Conservation (phyloP, 106 monocot species). For the Agapanthus africanus region DNA sequence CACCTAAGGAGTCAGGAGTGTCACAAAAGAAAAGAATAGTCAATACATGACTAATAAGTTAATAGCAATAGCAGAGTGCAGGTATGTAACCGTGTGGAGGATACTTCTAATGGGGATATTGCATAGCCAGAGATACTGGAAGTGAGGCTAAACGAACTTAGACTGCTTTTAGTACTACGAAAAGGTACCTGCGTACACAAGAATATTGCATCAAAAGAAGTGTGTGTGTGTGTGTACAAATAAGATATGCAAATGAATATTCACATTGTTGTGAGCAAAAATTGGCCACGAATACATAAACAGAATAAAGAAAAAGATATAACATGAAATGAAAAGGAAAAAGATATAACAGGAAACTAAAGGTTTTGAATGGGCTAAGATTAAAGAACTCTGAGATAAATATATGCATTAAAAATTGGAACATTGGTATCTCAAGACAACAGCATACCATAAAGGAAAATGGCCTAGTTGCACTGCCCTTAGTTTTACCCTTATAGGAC, state of each 20-base stretch:
- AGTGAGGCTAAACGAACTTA: not conserved
- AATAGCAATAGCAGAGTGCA: not conserved
- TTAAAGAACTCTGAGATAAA: too few species aligned
- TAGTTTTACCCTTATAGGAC: too few species aligned
- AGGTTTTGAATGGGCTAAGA: not conserved
- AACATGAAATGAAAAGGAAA: too few species aligned
- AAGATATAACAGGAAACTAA: not conserved
- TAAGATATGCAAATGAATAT: not conserved
- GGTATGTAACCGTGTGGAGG: not conserved
- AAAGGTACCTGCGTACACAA: conserved; percentile 7
- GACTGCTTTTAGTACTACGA: conserved; percentile 1
- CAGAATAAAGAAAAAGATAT: too few species aligned
- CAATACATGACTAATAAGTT: not conserved
- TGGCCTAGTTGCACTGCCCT: too few species aligned
- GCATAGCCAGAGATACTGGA: not conserved
- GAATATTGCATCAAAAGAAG: conserved; percentile 1
- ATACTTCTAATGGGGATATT: not conserved
- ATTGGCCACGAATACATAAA: not conserved
- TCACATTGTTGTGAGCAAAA: not conserved
- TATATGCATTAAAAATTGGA: too few species aligned
- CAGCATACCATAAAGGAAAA: too few species aligned
- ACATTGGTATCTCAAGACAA: too few species aligned
- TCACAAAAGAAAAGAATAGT: not conserved
- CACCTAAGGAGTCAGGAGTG: too few species aligned
- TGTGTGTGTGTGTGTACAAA: too few species aligned